Percentiles rank a stretch among this genome's conserved stretches.
These are phyloP conservation scores for Candida tallmaniae DNA, from an alignment of 805 yeast species.

Conservation along the genomic window DNA sequence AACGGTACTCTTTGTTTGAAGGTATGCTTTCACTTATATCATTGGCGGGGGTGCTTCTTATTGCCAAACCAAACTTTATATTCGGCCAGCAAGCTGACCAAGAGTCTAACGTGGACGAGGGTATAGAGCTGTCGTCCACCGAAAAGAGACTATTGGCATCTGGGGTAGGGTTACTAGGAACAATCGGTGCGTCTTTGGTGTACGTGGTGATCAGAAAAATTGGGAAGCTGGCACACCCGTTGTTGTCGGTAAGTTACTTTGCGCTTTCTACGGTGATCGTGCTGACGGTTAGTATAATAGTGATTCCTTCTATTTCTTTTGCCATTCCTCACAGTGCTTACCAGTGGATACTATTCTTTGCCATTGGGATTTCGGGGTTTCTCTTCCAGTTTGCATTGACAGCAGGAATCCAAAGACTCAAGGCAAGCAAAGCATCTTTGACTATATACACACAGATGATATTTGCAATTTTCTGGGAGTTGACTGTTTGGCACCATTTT, in stretches of 20 bases:
- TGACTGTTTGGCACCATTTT: conserved; percentile 62
- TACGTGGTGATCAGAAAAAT: conserved; percentile 69
- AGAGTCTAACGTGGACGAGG: conserved; percentile 26
- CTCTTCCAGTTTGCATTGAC: conserved; percentile 75
- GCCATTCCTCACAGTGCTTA: conserved; percentile 53
- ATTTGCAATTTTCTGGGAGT: conserved; percentile 75
- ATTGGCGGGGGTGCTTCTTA: conserved; percentile 68
- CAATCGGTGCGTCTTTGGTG: conserved; percentile 64
- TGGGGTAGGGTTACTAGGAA: conserved; percentile 59
- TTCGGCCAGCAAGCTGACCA: conserved; percentile 43
- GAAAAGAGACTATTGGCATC: conserved; percentile 59
- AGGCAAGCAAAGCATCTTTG: conserved; percentile 70
- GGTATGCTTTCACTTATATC: conserved; percentile 66
- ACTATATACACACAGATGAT: conserved; percentile 74
- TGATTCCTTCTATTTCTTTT: conserved; percentile 57
- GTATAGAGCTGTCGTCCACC: conserved; percentile 50
- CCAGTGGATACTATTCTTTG: conserved; percentile 63
- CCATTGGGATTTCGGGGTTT: conserved; percentile 76
- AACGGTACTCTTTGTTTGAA: conserved; percentile 62
- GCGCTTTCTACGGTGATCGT: conserved; percentile 57
- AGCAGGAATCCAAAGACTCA: conserved; percentile 77
- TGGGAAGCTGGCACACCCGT: conserved; percentile 75
- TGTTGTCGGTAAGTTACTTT: conserved; percentile 73
- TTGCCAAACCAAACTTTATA: conserved; percentile 75
- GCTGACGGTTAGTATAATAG: conserved; percentile 47